A percentile compares a stretch with the other conserved stretches of the same genome.
These are phyloP conservation scores for Ustilago cynodontis DNA, from an alignment of 1,284 basidiomycete genomes.

Conservation along the genomic window DNA sequence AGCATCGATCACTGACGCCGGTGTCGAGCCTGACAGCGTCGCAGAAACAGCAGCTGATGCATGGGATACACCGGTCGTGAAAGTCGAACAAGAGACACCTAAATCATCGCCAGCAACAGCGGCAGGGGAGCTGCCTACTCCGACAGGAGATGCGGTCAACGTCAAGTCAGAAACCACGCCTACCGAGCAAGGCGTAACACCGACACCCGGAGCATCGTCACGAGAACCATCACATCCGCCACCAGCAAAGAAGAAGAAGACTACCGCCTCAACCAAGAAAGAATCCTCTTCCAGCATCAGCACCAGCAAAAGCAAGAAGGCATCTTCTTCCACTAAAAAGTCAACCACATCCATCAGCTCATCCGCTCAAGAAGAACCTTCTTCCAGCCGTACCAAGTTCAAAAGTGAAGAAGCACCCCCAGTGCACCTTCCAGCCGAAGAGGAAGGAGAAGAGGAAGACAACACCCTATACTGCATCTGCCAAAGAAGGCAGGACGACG, in stretches of 20 bases:
- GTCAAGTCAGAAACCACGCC: conserved; percentile 7
- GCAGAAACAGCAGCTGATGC: background rate
- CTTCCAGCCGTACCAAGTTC: conserved; percentile 9
- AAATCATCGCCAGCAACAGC: background rate
- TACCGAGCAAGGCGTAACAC: background rate
- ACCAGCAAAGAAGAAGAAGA: conserved; percentile 36
- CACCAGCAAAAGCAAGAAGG: conserved; percentile 31
- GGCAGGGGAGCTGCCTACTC: background rate
- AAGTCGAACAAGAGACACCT: conserved; percentile 3
- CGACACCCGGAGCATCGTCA: background rate
- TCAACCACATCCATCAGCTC: conserved; percentile 6
- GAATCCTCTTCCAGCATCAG: conserved; percentile 6
- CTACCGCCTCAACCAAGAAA: conserved; percentile 14
- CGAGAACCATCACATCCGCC: background rate
- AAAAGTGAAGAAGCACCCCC: conserved; percentile 13
- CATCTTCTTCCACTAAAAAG: conserved; percentile 19
- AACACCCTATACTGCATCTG: conserved; percentile 55
- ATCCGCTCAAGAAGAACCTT: background rate
- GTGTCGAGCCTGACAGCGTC: background rate
- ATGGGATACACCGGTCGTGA: background rate
- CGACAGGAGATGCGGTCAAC: background rate
- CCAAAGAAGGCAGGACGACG: conserved; percentile 47
- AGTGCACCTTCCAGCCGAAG: background rate
- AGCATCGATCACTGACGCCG: background rate
- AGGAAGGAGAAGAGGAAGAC: conserved; percentile 46